These are phyloP conservation scores for Xylaria curta DNA, from an alignment of 495 filamentous ascomycete species.

Conservation along the genomic window DNA sequence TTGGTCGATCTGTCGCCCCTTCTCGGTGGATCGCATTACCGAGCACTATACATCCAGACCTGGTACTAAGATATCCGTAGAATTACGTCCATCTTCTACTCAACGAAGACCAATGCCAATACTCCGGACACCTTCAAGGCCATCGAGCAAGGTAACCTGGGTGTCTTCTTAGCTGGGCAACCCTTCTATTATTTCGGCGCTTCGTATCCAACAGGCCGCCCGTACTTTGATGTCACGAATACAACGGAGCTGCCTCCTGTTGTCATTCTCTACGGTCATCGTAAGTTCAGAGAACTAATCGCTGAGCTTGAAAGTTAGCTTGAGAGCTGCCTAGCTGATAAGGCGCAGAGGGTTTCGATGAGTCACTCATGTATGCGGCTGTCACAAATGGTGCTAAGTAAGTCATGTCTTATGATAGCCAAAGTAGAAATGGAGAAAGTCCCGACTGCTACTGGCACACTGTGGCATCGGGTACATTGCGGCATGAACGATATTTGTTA, in stretches of 20 bases:
- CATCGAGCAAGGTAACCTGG: slow-evolving; percentile 45
- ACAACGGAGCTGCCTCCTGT: slow-evolving; percentile 47
- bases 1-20: neutral
- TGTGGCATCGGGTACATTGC: neutral
- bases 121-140: neutral
- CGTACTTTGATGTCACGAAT: slow-evolving; percentile 43
- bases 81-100: neutral
- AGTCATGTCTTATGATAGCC: neutral
- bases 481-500: neutral
- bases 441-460: neutral
- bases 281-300: slow-evolving; percentile 20
- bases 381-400: slow-evolving; percentile 39
- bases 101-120: neutral
- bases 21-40: neutral
- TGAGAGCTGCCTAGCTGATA: neutral
- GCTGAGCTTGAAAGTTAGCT: neutral
- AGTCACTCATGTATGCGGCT: slow-evolving; percentile 35
- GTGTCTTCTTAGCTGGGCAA: slow-evolving; percentile 50
- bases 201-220: slow-evolving; percentile 44
- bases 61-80: neutral
- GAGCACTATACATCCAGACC: neutral
- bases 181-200: slow-evolving; percentile 54
- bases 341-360: slow-evolving; percentile 34
- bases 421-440: neutral
- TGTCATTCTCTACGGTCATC: slow-evolving; percentile 49